Conservation (phyloP, 257 asterid genomes). For the Sherardia arvensis region DNA sequence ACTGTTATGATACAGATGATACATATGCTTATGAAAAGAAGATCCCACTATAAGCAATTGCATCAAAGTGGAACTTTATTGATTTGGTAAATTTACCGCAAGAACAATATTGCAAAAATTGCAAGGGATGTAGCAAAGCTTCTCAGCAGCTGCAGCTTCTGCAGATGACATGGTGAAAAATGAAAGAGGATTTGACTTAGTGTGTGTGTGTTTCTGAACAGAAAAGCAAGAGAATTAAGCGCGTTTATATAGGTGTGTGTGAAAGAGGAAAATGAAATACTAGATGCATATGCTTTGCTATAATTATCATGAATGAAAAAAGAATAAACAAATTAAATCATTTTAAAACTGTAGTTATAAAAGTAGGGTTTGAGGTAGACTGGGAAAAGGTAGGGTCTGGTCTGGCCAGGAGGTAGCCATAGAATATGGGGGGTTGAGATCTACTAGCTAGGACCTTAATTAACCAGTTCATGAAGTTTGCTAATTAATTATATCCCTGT, state of each 20-base stretch:
- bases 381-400: constrained; percentile 1
- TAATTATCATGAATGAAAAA: background rate
- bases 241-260: background rate
- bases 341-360: background rate
- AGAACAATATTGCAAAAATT: constrained; percentile 84
- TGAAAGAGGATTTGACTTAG: background rate
- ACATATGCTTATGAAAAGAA: constrained; percentile 16
- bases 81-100: constrained; percentile 42
- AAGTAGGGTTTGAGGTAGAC: constrained; percentile 8
- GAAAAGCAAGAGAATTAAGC: background rate
- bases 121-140: constrained; percentile 88
- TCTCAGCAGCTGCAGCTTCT: constrained; percentile 49
- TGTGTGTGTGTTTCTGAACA: constrained; percentile 10
- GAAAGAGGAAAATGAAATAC: background rate
- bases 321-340: background rate
- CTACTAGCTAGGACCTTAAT: background rate
- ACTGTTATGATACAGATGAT: background rate
- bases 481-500: background rate
- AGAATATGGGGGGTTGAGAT: background rate
- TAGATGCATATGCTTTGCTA: background rate
- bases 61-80: constrained; percentile 11
- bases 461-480: constrained; percentile 7
- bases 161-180: constrained; percentile 12
- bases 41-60: constrained; percentile 18
- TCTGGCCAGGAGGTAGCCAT: constrained; percentile 13